Percentiles rank a stretch among this genome's conserved stretches.
Conservation (phyloP, 2,329 filamentous ascomycete species). For the Dothidotthia symphoricarpi region DNA sequence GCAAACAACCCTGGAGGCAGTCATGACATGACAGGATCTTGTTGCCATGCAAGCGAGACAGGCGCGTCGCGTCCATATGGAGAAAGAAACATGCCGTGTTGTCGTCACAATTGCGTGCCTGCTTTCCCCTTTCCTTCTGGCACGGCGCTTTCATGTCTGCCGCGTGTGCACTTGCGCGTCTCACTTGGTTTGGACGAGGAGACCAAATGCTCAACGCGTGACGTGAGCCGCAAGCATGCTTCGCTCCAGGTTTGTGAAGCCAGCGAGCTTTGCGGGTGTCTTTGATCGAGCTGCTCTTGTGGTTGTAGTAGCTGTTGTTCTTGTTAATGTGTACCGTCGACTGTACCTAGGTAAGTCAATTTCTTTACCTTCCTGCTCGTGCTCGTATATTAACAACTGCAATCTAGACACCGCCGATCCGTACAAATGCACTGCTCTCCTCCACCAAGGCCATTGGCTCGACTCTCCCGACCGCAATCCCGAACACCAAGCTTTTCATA, state of each 20-base stretch:
- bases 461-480: constrained; percentile 35
- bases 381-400: not conserved
- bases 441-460: constrained; percentile 55
- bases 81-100: no score
- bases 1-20: no score
- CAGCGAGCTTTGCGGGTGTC: constrained; percentile 5
- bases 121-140: no score
- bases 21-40: no score
- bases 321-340: constrained; percentile 14
- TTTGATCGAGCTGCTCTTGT: constrained; percentile 8
- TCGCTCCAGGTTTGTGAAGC: constrained; percentile 7
- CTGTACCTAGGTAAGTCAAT: constrained; percentile 5
- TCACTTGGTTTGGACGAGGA: not conserved
- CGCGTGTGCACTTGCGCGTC: no score
- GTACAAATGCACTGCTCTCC: constrained; percentile 54
- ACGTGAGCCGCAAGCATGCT: constrained; percentile 9
- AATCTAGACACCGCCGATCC: constrained; percentile 46
- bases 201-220: constrained; percentile 1
- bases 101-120: no score
- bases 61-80: no score
- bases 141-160: no score
- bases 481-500: constrained; percentile 40
- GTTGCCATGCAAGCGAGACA: no score
- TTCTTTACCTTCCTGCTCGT: not conserved
- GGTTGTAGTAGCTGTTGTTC: constrained; percentile 12